Evolutionary conservation across 2,329 filamentous ascomycete genomes (phyloP), one percentile per base, ranked within the genome.

Genomic region (Beauveria scarabaeidicola): DNA sequence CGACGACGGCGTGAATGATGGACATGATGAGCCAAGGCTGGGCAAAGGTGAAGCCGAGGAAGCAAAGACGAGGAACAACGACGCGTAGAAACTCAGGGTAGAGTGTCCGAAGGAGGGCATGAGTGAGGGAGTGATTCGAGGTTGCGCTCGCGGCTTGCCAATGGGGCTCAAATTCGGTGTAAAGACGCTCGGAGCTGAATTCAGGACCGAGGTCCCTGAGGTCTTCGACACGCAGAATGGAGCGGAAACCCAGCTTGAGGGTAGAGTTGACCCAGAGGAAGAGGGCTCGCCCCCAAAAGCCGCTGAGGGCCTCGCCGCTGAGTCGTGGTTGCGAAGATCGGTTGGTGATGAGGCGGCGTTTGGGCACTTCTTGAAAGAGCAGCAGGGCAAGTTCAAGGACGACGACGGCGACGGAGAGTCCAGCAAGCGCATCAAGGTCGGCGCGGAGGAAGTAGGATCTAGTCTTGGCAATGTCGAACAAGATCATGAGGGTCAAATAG

Each of bases 401-500:
- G 6, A 73, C 61, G 0, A 66, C 64, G 0, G 67, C 61, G 0
- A 67, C 67, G 40, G 70, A 70, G 2, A 73, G 59, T 19, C 53
- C 59, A 1, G 67, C 69, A 27, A 74, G 64, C 2, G 58, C 29
- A 3, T 50, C n/a, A 36, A 69, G 61, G 4, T 59, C 59, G 15
- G 60, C 61, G 6, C 72, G 67, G 5, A 75, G 65, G 66, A 70
- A 74, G 1, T 72, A 65, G 0, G 73, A 74, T 29, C 74, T 63
- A 1, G 66, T 62, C 9, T 67, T 64, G 1, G 71, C 69, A 21
- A 70, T 62, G 21, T 76, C 73, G 29, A 73, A 69, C 17, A 74
- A 47, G 7, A 70, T 62, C 0, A 69, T 69, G 13, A 68, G 57
- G 47, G 73, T 61, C 3, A 76, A 65, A 46, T 70, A 76, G 9